Percentiles rank a stretch among this genome's conserved stretches.
Evolutionary conservation across 805 yeast genomes (phyloP).

Genomic region (Metschnikowia chrysomelidarum): DNA sequence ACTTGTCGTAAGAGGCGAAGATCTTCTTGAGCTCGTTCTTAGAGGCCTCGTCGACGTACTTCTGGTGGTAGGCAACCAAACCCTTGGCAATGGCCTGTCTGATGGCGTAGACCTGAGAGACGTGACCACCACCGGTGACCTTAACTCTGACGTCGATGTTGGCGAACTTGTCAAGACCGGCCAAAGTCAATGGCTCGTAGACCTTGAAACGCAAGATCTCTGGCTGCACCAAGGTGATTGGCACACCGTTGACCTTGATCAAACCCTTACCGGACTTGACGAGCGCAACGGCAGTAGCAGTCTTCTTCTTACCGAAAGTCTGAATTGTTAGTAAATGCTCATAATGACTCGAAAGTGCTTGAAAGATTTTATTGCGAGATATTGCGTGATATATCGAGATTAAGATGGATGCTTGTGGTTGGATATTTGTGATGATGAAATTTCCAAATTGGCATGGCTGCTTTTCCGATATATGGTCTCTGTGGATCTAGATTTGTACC

Average conservation of each 20-base stretch:
- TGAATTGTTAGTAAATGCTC: conserved; percentile 30
- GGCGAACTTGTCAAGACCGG: conserved; percentile 98
- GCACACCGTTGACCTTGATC: conserved; percentile 98
- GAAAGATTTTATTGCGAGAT: too few species aligned
- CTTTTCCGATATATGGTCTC: too few species aligned
- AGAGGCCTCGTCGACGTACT: conserved; percentile 98
- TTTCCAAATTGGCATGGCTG: too few species aligned
- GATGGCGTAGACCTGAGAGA: conserved; percentile 99
- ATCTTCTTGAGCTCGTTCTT: conserved; percentile 99
- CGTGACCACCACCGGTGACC: conserved; percentile 99
- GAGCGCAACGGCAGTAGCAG: conserved; percentile 99
- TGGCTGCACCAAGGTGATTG: conserved; percentile 98
- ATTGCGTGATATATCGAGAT: too few species aligned
- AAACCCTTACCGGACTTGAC: conserved; percentile 99
- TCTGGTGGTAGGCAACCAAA: conserved; percentile 98
- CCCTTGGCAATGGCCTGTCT: conserved; percentile 99
- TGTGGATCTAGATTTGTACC: too few species aligned
- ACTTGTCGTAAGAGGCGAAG: conserved; percentile 97
- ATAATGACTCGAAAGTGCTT: too few species aligned
- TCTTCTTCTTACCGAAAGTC: conserved; percentile 99
- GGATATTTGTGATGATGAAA: too few species aligned
- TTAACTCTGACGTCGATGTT: conserved; percentile 98
- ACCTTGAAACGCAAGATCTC: conserved; percentile 99
- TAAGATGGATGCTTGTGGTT: too few species aligned
- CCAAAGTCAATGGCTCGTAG: conserved; percentile 98